Base-by-base conservation (phyloP, 805 yeast genomes). In the Yarrowia sp. region DNA sequence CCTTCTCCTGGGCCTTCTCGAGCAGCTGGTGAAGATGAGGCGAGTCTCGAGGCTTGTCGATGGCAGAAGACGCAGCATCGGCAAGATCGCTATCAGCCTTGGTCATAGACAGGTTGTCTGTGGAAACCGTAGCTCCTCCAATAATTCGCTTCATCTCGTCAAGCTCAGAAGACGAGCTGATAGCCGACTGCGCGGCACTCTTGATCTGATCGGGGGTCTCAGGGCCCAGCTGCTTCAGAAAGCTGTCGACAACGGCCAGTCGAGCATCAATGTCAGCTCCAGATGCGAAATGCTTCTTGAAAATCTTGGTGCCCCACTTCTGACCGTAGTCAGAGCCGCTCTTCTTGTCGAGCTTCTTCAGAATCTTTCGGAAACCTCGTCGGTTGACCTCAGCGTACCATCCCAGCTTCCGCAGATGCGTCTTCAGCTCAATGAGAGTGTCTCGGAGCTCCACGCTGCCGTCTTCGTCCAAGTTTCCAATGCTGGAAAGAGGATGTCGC, bases 361-460 rank as follows among this genome's bases (percentile, higher is more conserved):
- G 77, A 66, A 93, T 93, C 76, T 92, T 92, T 61, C 85, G 81
- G 68, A 91, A 88, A 0, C 97, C 98, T 64, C 96, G 84, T 70
- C 87, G 89, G 77, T 92, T 92, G 68, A 92, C 82, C 70, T 93
- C 97, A 22, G 96, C 96, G 72, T 83, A 92, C 97, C 97, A 93
- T 72, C 89, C 91, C 70, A 92, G 78, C 73, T 91, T 91, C 63
- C 97, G 80, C 65, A 88, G 83, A 63, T 84, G 84, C 16, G 87
- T 80, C 49, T 96, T 80, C 61, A 90, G 77, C 72, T 91, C 97
- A 21, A 90, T 77, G 36, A 92, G 75, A 18, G 90, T 85, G 21
- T 82, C 84, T 29, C 84, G 73, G 33, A 87, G 76, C 67, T 87
- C 92, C 55, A 84, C 86, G 27, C 80, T 78, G 63, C 86, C 90